Conservation (phyloP, 2,329 filamentous ascomycete species). For the Claviceps capensis region DNA sequence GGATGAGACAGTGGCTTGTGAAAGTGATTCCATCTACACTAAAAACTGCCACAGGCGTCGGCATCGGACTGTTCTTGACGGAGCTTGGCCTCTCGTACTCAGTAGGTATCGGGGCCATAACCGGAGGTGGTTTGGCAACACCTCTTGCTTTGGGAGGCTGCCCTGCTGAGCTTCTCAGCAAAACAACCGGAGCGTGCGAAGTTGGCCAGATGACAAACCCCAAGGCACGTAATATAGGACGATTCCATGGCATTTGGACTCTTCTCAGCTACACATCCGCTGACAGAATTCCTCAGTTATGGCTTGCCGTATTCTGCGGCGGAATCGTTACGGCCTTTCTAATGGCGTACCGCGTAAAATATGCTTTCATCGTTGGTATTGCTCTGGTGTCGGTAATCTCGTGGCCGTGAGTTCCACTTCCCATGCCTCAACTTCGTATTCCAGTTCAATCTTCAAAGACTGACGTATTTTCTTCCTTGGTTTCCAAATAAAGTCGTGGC, state of each 20-base stretch:
- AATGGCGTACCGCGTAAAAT: slow-evolving; percentile 66
- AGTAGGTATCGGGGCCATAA: slow-evolving; percentile 71
- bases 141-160: slow-evolving; percentile 71
- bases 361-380: slow-evolving; percentile 62
- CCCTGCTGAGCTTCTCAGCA: slow-evolving; percentile 36
- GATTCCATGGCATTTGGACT: background rate
- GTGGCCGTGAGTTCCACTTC: slow-evolving; percentile 45
- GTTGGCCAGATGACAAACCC: slow-evolving; percentile 63
- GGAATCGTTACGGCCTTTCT: slow-evolving; percentile 68
- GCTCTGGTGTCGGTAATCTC: slow-evolving; percentile 58
- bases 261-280: background rate
- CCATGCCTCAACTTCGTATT: background rate
- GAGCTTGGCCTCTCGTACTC: slow-evolving; percentile 60
- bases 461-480: background rate
- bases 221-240: slow-evolving; percentile 33
- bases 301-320: slow-evolving; percentile 73
- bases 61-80: slow-evolving; percentile 51
- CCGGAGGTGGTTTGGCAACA: slow-evolving; percentile 48
- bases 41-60: slow-evolving; percentile 52
- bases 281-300: slow-evolving; percentile 38
- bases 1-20: slow-evolving; percentile 61
- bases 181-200: slow-evolving; percentile 33
- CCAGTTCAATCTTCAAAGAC: background rate
- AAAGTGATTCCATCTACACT: slow-evolving; percentile 50
- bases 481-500: slow-evolving; percentile 32